Conservation (phyloP, 805 yeast genomes). For the Myxozyma udenii region DNA sequence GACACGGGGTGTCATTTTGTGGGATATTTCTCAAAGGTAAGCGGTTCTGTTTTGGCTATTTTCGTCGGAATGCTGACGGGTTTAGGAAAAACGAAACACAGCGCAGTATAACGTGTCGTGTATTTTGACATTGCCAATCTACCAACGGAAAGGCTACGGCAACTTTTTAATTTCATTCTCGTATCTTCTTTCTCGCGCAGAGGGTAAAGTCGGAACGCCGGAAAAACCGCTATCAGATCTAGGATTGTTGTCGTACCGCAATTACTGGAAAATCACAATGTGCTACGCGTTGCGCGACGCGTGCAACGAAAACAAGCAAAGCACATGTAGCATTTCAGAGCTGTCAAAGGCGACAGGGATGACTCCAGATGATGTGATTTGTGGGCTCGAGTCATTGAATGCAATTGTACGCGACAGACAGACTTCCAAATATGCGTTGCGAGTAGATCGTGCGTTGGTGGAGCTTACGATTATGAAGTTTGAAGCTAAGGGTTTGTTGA, state of each 20-base stretch:
- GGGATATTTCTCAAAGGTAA: conserved; percentile 90
- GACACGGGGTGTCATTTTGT: conserved; percentile 66
- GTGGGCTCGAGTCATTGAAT: conserved; percentile 75
- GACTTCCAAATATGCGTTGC: conserved; percentile 51
- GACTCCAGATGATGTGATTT: conserved; percentile 80
- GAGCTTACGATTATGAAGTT: conserved; percentile 47
- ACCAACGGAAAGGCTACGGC: conserved; percentile 88
- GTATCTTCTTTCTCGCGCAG: conserved; percentile 70
- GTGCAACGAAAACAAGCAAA: conserved; percentile 11
- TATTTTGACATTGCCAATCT: conserved; percentile 81
- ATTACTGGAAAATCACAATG: conserved; percentile 75
- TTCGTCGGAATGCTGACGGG: background rate
- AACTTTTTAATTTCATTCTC: conserved; percentile 84
- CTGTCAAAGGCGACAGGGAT: conserved; percentile 75
- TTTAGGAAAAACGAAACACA: conserved; percentile 50
- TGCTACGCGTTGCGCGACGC: conserved; percentile 46
- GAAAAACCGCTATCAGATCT: conserved; percentile 89
- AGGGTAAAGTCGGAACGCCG: conserved; percentile 83
- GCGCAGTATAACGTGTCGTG: conserved; percentile 85
- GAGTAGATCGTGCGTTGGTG: conserved; percentile 48
- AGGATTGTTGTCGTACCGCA: conserved; percentile 80
- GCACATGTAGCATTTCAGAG: conserved; percentile 59
- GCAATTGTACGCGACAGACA: conserved; percentile 52
- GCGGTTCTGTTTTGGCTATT: background rate
- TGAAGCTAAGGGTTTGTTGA: conserved; percentile 53